Conservation (phyloP, 2,329 filamentous ascomycete species). For the Calonectria naviculata region DNA sequence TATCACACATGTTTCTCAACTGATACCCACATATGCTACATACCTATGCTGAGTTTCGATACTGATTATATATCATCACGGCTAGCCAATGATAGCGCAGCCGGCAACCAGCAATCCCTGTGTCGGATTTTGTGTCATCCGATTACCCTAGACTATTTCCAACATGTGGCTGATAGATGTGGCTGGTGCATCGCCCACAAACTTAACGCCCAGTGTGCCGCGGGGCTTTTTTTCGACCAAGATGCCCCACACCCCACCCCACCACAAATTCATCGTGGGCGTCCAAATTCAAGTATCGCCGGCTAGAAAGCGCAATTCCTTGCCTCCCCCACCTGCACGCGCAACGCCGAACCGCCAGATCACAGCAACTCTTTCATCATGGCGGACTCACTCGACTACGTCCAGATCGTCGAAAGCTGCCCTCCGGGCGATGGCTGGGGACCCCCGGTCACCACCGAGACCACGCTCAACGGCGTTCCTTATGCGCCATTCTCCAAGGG, state of each 20-base stretch:
- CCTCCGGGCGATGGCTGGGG: conserved; percentile 88
- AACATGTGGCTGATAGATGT: conserved; percentile 36
- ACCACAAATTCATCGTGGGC: conserved; percentile 54
- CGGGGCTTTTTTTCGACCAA: conserved; percentile 43
- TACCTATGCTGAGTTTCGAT: too few species aligned
- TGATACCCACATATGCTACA: not conserved
- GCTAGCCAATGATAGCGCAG: too few species aligned
- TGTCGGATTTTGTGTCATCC: not conserved
- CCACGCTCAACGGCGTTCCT: conserved; percentile 92
- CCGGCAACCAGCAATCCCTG: not conserved
- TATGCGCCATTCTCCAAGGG: conserved; percentile 99
- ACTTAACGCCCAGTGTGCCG: conserved; percentile 20
- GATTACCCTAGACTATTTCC: conserved; percentile 25
- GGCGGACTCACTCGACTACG: conserved; percentile 66
- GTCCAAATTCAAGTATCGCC: conserved; percentile 48
- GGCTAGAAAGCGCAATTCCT: conserved; percentile 39
- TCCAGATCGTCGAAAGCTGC: conserved; percentile 77
- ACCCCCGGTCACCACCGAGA: conserved; percentile 83
- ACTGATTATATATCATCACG: not conserved
- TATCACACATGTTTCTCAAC: not conserved
- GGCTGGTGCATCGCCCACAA: conserved; percentile 35
- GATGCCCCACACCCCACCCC: conserved; percentile 49
- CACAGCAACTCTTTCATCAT: conserved; percentile 47
- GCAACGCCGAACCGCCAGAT: conserved; percentile 21
- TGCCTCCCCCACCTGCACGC: conserved; percentile 26